These are phyloP conservation scores for Xerocomus brunneocitrinus DNA, from an alignment of 768 basidiomycete genomes.

Conservation along the genomic window DNA sequence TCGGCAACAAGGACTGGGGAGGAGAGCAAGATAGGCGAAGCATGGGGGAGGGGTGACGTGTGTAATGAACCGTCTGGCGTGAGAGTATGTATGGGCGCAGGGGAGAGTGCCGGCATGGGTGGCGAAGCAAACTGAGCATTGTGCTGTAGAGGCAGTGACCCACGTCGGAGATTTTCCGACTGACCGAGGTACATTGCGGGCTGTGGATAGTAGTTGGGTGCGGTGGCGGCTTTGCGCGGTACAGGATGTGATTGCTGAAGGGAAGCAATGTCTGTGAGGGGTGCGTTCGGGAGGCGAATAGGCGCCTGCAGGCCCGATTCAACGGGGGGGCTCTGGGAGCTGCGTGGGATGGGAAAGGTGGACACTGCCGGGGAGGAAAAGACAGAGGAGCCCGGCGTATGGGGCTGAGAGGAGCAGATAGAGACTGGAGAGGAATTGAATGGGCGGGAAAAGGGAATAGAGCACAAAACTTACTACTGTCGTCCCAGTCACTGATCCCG, in stretches of 20 bases:
- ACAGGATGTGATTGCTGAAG: conserved; percentile 33
- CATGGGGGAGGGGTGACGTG: conserved; percentile 23
- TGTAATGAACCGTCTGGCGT: conserved; percentile 21
- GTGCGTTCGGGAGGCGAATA: conserved; percentile 72
- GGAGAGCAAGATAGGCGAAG: conserved; percentile 27
- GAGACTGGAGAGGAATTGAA: conserved; percentile 17
- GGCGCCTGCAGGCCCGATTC: conserved; percentile 43
- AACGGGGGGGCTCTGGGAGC: conserved; percentile 43
- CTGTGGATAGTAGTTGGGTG: conserved; percentile 33
- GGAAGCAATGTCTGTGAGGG: conserved; percentile 65
- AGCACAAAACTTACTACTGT: conserved; percentile 51
- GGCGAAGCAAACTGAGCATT: conserved; percentile 28
- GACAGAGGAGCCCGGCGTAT: conserved; percentile 46
- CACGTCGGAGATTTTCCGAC: conserved; percentile 28
- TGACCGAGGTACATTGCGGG: conserved; percentile 27
- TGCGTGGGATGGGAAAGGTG: conserved; percentile 59
- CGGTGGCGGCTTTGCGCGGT: conserved; percentile 32
- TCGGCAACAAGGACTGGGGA: conserved; percentile 20
- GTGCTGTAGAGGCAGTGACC: conserved; percentile 27
- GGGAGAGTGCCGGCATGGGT: conserved; percentile 28
- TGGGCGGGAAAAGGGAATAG: background rate
- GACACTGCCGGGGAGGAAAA: conserved; percentile 61
- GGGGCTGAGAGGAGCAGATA: conserved; percentile 32
- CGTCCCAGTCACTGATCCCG: conserved; percentile 74
- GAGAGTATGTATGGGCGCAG: conserved; percentile 24